These are phyloP conservation scores for Carpinus viminea DNA, from an alignment of 306 rosid species.

Conservation along the genomic window DNA sequence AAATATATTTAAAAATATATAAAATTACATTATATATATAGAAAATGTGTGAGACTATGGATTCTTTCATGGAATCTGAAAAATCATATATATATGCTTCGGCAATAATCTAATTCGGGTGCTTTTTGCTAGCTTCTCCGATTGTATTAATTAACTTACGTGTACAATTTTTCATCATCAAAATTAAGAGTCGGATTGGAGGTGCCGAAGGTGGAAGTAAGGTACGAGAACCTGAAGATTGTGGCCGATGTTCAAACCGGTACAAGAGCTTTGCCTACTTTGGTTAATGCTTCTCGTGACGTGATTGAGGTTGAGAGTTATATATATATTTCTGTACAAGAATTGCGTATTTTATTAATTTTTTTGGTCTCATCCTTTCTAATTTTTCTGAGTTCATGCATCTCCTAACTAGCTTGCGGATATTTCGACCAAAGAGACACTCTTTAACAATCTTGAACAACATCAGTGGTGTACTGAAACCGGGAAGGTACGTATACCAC, in stretches of 20 bases:
- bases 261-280: conserved; percentile 75
- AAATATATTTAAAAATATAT: too few relatives aligned
- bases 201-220: conserved; percentile 64
- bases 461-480: conserved; percentile 63
- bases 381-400: conserved; percentile 37
- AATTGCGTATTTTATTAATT: background rate
- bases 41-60: background rate
- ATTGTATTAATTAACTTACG: background rate
- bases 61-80: background rate
- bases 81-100: background rate
- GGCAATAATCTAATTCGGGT: background rate
- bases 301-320: conserved; percentile 49
- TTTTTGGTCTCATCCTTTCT: background rate
- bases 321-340: background rate
- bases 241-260: conserved; percentile 67
- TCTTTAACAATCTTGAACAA: conserved; percentile 61
- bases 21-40: too few relatives aligned
- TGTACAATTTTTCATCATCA: background rate
- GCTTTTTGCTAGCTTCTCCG: background rate
- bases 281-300: conserved; percentile 45
- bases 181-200: conserved; percentile 61
- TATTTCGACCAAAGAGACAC: conserved; percentile 48
- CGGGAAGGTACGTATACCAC: conserved; percentile 66
- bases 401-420: conserved; percentile 43
- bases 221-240: conserved; percentile 54